Conservation (phyloP, 2,329 filamentous ascomycete genomes). For the Phialophora expanda region DNA sequence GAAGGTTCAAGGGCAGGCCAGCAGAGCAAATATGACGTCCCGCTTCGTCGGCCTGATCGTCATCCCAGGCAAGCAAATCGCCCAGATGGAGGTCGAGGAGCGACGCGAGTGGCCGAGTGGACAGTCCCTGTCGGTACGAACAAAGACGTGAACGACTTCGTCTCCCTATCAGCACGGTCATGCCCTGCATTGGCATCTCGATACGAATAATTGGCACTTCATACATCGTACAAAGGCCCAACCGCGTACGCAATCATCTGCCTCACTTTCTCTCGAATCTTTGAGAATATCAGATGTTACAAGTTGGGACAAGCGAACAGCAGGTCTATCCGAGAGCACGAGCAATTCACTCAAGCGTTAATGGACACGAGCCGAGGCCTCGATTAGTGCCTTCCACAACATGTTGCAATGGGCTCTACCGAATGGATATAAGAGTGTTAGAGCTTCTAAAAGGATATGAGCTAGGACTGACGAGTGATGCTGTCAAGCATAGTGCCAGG, state of each 20-base stretch:
- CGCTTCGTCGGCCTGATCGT: constrained; percentile 89
- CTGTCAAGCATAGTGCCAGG: neutral
- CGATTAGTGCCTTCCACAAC: neutral
- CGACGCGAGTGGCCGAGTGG: constrained; percentile 34
- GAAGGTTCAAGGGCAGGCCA: constrained; percentile 45
- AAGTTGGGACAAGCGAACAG: neutral
- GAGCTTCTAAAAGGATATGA: neutral
- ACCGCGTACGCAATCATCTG: neutral
- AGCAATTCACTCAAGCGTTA: neutral
- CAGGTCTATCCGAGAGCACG: neutral
- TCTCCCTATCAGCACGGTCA: neutral
- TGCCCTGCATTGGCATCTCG: neutral
- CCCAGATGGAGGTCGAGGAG: constrained; percentile 86
- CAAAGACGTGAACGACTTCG: constrained; percentile 24
- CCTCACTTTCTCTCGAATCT: neutral
- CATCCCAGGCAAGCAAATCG: constrained; percentile 83
- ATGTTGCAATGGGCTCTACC: neutral
- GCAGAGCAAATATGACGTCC: constrained; percentile 76
- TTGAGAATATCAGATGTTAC: neutral
- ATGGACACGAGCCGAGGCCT: neutral
- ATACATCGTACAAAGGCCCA: neutral
- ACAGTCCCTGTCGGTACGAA: constrained; percentile 33
- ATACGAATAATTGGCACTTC: neutral
- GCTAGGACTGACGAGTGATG: neutral
- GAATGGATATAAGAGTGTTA: neutral